Base-by-base conservation (phyloP, 305 asterid species). In the Stenogyne calaminthoides region DNA sequence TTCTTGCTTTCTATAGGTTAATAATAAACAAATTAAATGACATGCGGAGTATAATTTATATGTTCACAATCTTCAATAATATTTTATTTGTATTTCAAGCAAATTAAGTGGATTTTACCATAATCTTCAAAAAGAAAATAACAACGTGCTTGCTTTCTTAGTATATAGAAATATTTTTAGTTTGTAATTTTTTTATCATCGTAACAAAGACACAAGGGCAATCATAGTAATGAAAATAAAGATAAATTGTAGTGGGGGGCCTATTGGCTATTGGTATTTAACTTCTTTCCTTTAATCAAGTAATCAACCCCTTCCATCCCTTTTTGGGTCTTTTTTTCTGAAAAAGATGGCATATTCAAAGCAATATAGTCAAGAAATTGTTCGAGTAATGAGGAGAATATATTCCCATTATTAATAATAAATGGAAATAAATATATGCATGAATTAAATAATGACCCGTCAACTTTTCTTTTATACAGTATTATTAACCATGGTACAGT, bases 291-390 rank as follows among this genome's bases (percentile, higher is more conserved):
- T 55, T 51, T 16, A 25, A 55, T 42, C 56, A 39, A n/a, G 37
- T 25, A 25, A 55, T 42, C 49, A 39, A n/a, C 46, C 66, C 39
- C 60, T 10, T 37, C 34, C 8, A 47, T 3, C 29, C 73, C 27
- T 73, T 49, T 57, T 2, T 32, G 7, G 29, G 46, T 52, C 40
- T 36, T 39, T 73, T 73, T 58, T 73, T 59, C 57, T 9, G 20
- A 32, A 27, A 64, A 64, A 68, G 25, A 39, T 69, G 76, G 65
- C 77, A 76, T 68, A 69, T 65, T 60, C 64, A 64, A 71, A 69
- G 79, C 79, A 75, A 64, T 11, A 14, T 76, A 46, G 75, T 64
- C 69, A 51, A 55, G 18, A 67, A 29, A 73, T 62, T 19, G 20
- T 29, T 63, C 56, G 70, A 61, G 51, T 67, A 36, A 22, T 74